Base-by-base conservation (phyloP, 208 protist genomes). In the Trypanosoma lewisi region DNA sequence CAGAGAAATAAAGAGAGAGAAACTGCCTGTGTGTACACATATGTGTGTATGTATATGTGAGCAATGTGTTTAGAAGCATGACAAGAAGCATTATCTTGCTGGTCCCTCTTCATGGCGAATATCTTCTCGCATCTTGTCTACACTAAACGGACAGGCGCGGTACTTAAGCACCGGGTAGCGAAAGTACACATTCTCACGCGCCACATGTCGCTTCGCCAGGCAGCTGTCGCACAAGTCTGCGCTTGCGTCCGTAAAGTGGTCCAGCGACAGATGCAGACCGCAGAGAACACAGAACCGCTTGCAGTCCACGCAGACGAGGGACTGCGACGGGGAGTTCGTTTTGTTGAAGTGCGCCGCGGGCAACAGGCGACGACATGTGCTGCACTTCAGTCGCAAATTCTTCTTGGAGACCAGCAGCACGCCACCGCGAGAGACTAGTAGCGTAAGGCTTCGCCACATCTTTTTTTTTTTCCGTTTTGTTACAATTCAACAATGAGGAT, bases 161-260 rank as follows among this genome's bases (percentile, higher is more conserved):
- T 96, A 96, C 62, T 90, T 90, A 11, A 96, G 79, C n/a, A 89
- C 67, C 0, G 90, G 90, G 54, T 88, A 96, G 28, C 90, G 82
- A 59, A 89, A 96, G 71, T 89, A 96, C 28, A 96, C 90, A 60
- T 96, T 96, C 16, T 81, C 71, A 52, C 71, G 65, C 21, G 90
- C 90, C 41, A 90, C 80, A 31, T 89, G 75, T 55, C 78, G 55
- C 73, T 93, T 93, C 11, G 80, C 87, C 11, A 80, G 27, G 66
- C 90, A 96, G 11, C 63, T 67, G 45, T 82, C 66, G 53, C 90
- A 96, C 34, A 77, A 65, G 19, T 89, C 72, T 2, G 55, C 41
- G 23, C 48, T 51, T 17, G 58, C 69, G n/a, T 63, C 67, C 19
- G 67, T 70, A 41, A 96, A 96, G 45, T 77, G 70, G 36, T 73